These are phyloP conservation scores for Paramyrothecium sp. DNA, from an alignment of 2,329 filamentous ascomycete species.

Conservation along the genomic window DNA sequence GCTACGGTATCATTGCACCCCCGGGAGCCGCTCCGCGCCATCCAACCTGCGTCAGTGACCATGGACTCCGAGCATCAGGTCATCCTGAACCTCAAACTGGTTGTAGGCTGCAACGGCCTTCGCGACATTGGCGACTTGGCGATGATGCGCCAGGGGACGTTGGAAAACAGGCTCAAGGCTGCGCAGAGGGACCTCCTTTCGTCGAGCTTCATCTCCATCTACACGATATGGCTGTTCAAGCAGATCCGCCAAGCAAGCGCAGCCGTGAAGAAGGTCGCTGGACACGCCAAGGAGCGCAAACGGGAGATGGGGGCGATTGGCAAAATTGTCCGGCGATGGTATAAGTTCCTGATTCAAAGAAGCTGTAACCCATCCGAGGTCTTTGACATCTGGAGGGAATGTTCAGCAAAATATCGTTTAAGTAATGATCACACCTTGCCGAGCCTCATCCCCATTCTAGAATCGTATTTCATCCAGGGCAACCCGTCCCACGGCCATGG, in stretches of 20 bases:
- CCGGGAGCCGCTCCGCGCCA: no score
- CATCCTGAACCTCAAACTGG: slow-evolving; percentile 15
- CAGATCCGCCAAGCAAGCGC: background rate
- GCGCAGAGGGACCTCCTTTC: background rate
- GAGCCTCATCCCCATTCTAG: no score
- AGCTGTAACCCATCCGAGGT: background rate
- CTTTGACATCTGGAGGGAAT: background rate
- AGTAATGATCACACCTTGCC: no score
- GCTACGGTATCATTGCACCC: no score
- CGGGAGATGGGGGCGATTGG: background rate
- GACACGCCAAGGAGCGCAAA: background rate
- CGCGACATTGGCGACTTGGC: background rate
- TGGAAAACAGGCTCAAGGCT: background rate
- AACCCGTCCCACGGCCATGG: no score
- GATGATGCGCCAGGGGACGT: background rate
- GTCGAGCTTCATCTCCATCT: background rate
- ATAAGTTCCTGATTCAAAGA: background rate
- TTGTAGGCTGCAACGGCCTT: slow-evolving; percentile 20
- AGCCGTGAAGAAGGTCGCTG: background rate
- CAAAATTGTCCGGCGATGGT: background rate
- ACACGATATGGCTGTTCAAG: background rate
- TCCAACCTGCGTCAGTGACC: background rate
- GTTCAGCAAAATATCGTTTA: background rate
- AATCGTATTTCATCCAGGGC: no score
- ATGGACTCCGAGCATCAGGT: slow-evolving; percentile 17